These are phyloP conservation scores for Phytophthora pluvialis DNA, from an alignment of 352 stramenopile species.

Conservation along the genomic window DNA sequence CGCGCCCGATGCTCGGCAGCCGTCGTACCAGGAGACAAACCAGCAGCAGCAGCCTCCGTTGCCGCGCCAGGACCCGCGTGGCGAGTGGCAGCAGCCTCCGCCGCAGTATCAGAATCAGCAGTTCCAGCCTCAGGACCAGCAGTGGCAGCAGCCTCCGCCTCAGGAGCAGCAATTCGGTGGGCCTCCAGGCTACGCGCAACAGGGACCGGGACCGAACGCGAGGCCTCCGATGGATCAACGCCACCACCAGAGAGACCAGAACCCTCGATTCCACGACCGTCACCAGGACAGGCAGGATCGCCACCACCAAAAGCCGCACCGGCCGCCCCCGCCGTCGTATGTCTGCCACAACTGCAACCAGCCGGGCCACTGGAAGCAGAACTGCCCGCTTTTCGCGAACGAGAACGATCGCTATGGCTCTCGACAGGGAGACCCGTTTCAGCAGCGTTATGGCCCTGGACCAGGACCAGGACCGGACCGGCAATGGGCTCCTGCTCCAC, in stretches of 20 bases:
- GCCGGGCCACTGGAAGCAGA: slow-evolving; percentile 82
- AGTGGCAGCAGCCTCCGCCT: slow-evolving; percentile 21
- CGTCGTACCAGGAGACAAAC: slow-evolving; percentile 12
- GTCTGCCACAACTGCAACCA: slow-evolving; percentile 81
- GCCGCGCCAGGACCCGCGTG: slow-evolving; percentile 12
- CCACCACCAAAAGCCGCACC: slow-evolving; percentile 34
- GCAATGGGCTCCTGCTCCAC: slow-evolving; percentile 17
- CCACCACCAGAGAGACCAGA: slow-evolving; percentile 34
- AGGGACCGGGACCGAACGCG: not conserved
- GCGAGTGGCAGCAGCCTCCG: slow-evolving; percentile 13
- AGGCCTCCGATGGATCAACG: slow-evolving; percentile 15
- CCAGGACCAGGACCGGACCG: not conserved
- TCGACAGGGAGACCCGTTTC: slow-evolving; percentile 13
- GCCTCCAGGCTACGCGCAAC: slow-evolving; percentile 17
- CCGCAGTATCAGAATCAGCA: slow-evolving; percentile 23
- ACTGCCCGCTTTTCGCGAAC: slow-evolving; percentile 57
- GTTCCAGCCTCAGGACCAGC: slow-evolving; percentile 19
- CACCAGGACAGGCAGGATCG: slow-evolving; percentile 27
- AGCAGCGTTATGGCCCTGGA: slow-evolving; percentile 14
- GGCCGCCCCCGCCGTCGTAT: slow-evolving; percentile 63
- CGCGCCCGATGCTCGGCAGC: not conserved
- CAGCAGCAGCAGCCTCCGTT: slow-evolving; percentile 28
- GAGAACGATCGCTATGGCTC: slow-evolving; percentile 20
- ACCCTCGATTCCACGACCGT: slow-evolving; percentile 32
- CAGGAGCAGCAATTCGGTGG: slow-evolving; percentile 16